Evolutionary conservation across 1,139 yeast genomes (phyloP).

Genomic region (Pichia sp.): DNA sequence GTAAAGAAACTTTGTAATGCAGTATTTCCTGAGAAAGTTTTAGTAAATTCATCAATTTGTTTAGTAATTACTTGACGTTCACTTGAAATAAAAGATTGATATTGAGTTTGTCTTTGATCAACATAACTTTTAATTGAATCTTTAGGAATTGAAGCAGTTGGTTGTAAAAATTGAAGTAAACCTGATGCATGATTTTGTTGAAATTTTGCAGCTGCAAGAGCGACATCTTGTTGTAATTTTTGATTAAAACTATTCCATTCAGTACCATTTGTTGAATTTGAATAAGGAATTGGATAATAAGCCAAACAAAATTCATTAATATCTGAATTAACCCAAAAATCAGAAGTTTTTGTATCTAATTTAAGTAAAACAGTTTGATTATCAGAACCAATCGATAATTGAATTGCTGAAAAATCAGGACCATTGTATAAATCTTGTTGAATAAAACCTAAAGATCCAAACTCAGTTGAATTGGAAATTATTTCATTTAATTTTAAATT

Average conservation of each 20-base stretch:
- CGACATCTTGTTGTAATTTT: not conserved
- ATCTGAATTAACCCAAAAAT: conserved; percentile 16
- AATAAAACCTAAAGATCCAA: not conserved
- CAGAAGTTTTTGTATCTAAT: conserved; percentile 14
- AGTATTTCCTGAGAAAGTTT: conserved; percentile 1
- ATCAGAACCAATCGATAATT: conserved; percentile 14
- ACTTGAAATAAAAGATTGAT: conserved; percentile 4
- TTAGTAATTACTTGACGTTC: conserved; percentile 8
- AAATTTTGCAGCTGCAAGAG: not conserved
- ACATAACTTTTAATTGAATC: not conserved
- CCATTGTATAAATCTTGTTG: conserved; percentile 1
- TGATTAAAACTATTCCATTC: conserved; percentile 7
- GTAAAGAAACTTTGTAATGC: not conserved
- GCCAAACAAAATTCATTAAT: conserved; percentile 15
- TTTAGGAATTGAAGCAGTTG: not conserved
- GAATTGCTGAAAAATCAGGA: conserved; percentile 11
- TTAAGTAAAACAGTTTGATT: conserved; percentile 13
- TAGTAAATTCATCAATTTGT: conserved; percentile 2
- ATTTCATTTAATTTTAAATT: not conserved
- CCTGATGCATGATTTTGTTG: not conserved
- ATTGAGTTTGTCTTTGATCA: conserved; percentile 7
- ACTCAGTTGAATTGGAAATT: not conserved
- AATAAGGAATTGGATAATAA: conserved; percentile 9
- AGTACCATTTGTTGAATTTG: not conserved
- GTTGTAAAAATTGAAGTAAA: not conserved